Evolutionary conservation across 495 filamentous ascomycete species (phyloP).

Genomic region (Aspergillus leporis): DNA sequence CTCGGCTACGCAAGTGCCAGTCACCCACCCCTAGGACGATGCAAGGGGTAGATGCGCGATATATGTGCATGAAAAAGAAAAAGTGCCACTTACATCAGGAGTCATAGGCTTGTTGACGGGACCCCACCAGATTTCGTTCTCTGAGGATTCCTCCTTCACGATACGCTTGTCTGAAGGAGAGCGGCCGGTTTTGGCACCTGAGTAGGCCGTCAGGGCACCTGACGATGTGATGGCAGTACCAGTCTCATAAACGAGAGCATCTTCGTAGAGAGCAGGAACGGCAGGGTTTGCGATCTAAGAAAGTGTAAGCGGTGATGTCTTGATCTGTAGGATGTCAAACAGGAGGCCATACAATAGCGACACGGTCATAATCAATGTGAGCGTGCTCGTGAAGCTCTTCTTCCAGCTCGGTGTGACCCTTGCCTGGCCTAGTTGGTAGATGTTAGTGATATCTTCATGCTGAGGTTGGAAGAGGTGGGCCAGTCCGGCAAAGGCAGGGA

Average conservation of each 20-base stretch:
- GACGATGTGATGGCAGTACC: conserved; percentile 95
- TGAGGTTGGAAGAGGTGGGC: not conserved
- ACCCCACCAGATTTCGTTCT: conserved; percentile 95
- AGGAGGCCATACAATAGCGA: conserved; percentile 76
- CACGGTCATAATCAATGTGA: conserved; percentile 98
- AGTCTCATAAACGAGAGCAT: conserved; percentile 97
- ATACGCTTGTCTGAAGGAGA: conserved; percentile 97
- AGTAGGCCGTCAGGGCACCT: conserved; percentile 95
- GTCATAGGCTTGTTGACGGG: conserved; percentile 99
- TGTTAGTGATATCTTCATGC: conserved; percentile 29
- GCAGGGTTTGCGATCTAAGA: conserved; percentile 82
- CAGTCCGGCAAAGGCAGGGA: not conserved
- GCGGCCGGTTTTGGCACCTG: conserved; percentile 94
- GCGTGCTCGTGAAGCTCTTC: conserved; percentile 97
- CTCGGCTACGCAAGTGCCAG: conserved; percentile 29
- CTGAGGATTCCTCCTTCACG: conserved; percentile 85
- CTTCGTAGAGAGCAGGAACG: conserved; percentile 95
- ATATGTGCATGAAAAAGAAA: not conserved
- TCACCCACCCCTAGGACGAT: conserved; percentile 17
- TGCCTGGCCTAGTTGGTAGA: conserved; percentile 60
- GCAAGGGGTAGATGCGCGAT: conserved; percentile 22
- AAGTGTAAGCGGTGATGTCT: conserved; percentile 12
- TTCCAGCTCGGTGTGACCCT: conserved; percentile 92
- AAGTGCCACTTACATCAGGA: conserved; percentile 75
- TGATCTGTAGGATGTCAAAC: conserved; percentile 3